Evolutionary conservation across 352 stramenopile species (phyloP).

Genomic region (Thalassiosira hispida): DNA sequence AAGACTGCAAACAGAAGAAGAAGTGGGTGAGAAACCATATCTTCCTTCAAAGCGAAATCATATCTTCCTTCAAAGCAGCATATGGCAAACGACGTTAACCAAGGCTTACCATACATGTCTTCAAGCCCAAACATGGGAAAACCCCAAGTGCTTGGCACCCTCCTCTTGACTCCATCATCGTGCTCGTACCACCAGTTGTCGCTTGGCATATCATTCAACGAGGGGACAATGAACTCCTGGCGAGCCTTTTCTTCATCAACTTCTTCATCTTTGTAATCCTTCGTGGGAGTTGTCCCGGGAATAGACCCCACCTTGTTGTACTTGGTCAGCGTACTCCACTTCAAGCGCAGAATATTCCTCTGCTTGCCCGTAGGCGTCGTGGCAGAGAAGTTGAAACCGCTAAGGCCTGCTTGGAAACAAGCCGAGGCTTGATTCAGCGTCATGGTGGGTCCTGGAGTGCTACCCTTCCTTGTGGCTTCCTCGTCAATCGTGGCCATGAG

Average conservation of each 20-base stretch:
- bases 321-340: conserved; percentile 30
- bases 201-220: neutral
- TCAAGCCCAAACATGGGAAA: conserved; percentile 36
- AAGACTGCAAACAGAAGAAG: too few species aligned
- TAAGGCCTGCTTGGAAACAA: conserved; percentile 13
- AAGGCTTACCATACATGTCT: conserved; percentile 41
- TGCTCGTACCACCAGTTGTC: conserved; percentile 35
- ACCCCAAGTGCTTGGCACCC: conserved; percentile 25
- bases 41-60: too few species aligned
- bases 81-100: too few species aligned
- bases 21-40: too few species aligned
- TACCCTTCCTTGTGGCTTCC: conserved; percentile 16
- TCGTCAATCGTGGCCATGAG: conserved; percentile 14
- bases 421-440: neutral
- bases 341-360: conserved; percentile 23
- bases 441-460: neutral
- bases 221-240: neutral
- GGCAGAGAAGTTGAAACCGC: conserved; percentile 5
- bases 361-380: conserved; percentile 17
- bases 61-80: too few species aligned
- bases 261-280: neutral
- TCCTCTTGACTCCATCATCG: conserved; percentile 17
- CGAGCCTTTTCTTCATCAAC: conserved; percentile 3
- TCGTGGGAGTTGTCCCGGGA: neutral
- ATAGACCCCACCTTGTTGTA: neutral